Conservation (phyloP, 2,329 filamentous ascomycete species). For the Chlorencoelia australis region DNA sequence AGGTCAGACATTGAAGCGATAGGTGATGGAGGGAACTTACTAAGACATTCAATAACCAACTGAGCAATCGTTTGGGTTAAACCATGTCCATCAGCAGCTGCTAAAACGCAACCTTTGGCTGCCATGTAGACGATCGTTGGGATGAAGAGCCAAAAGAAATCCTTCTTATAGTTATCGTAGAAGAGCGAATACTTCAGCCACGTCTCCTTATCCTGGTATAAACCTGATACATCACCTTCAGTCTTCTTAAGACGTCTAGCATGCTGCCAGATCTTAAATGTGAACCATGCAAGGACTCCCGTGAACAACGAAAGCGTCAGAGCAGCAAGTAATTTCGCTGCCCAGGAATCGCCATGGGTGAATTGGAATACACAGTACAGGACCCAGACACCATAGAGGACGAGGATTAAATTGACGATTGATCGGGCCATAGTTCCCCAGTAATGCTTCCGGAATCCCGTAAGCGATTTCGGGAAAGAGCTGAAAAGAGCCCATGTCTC, state of each 20-base stretch:
- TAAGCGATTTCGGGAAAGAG: constrained; percentile 68
- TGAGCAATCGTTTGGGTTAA: constrained; percentile 71
- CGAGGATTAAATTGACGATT: constrained; percentile 79
- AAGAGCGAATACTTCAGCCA: constrained; percentile 97
- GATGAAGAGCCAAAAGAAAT: constrained; percentile 96
- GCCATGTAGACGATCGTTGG: constrained; percentile 86
- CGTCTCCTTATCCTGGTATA: constrained; percentile 82
- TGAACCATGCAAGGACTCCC: constrained; percentile 69
- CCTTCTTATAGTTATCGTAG: constrained; percentile 90
- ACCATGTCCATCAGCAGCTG: constrained; percentile 76
- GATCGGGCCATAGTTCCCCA: constrained; percentile 87
- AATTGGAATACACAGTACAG: constrained; percentile 96
- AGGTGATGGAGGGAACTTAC: constrained; percentile 12
- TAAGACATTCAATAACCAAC: constrained; percentile 65
- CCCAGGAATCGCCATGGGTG: constrained; percentile 88
- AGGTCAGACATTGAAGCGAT: not conserved
- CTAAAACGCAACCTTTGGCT: constrained; percentile 76
- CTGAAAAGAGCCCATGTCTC: constrained; percentile 88
- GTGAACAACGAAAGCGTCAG: constrained; percentile 77
- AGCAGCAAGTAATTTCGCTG: constrained; percentile 72
- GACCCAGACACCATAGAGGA: constrained; percentile 92
- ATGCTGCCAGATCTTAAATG: constrained; percentile 69
- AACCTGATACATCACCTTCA: constrained; percentile 60
- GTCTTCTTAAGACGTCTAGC: constrained; percentile 63
- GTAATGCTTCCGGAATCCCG: constrained; percentile 88